Base-by-base conservation (phyloP, 1,139 yeast genomes). In the Meyerozyma guilliermondii region DNA sequence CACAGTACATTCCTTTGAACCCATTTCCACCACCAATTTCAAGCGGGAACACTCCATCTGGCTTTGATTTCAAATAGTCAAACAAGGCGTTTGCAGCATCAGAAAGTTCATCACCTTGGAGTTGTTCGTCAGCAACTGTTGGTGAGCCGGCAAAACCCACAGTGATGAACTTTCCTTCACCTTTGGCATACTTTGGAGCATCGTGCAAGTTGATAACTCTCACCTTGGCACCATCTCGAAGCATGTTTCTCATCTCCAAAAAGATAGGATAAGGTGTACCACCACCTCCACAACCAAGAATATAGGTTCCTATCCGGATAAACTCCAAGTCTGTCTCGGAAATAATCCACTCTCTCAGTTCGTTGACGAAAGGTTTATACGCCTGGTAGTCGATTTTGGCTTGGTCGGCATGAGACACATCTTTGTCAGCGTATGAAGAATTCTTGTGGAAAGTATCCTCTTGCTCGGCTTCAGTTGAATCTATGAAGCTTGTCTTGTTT, bases 261-360 rank as follows among this genome's bases (percentile, higher is more conserved):
- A 53, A 68, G 22, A 57, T 57, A 3, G 74, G 58, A 46, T 72
- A 68, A n/a, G 78, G 76, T 37, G 64, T 63, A 17, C 78, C 78
- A 17, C 78, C 78, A 16, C 78, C 78, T 5, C 77, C 78, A 51
- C 76, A 68, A 2, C 78, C 78, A 13, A 73, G 58, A 42, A 73
- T 68, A 48, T 73, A 74, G 33, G 69, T 56, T 3, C 78, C 78
- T 33, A 68, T 57, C 31, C 69, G 54, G 34, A 73, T 43, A 43
- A 63, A 70, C 34, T 71, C 74, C 40, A 74, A 50, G 49, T 73
- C 78, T 1, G 57, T 56, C 39, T 59, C 65, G 4, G 65, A 54
- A 6, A 73, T 45, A 9, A 60, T 39, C 78, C 78, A 73, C 48
- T 70, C 71, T 20, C 63, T 53, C 2, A 66, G 45, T 1, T 29